Percentiles rank a stretch among this genome's conserved stretches.
Conservation (phyloP, 257 asterid genomes). For the Cordia subcordata region DNA sequence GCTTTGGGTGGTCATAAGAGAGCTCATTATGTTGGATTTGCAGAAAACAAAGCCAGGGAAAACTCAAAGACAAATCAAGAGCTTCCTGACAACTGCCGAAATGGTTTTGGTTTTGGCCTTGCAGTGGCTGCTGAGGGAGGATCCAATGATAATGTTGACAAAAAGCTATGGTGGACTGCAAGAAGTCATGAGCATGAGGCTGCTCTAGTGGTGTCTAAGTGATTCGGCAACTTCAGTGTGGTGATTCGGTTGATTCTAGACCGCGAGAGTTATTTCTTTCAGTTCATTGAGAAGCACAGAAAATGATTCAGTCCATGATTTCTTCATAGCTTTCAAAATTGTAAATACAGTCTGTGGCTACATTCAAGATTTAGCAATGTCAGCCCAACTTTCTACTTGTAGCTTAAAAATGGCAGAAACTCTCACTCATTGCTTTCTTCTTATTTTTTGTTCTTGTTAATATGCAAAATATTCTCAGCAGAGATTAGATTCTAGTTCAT, state of each 20-base stretch:
- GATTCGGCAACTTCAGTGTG: conserved; percentile 6
- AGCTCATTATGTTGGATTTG: conserved; percentile 46
- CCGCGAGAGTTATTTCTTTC: too few relatives aligned
- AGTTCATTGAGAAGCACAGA: conserved; percentile 2
- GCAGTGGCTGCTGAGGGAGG: conserved; percentile 31
- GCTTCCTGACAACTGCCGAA: conserved; percentile 11
- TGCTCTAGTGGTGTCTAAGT: conserved; percentile 24
- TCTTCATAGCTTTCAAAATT: too few relatives aligned
- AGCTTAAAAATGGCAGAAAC: too few relatives aligned
- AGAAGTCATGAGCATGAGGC: conserved; percentile 22
- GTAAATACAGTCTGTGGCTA: too few relatives aligned
- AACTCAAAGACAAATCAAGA: conserved; percentile 21
- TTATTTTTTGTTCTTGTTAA: not conserved
- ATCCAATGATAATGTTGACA: conserved; percentile 14
- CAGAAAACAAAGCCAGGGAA: conserved; percentile 30
- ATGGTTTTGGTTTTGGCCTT: conserved; percentile 41
- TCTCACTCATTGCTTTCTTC: not conserved
- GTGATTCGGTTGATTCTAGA: not conserved
- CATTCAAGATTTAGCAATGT: too few relatives aligned
- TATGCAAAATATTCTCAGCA: not conserved
- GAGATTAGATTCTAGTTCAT: not conserved
- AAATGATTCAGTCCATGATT: too few relatives aligned
- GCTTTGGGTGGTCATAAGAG: conserved; percentile 90
- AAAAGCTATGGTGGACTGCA: conserved; percentile 39
- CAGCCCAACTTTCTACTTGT: too few relatives aligned